A percentile compares a stretch with the other conserved stretches of the same genome.
phyloP scores from a whole-genome alignment of 768 basidiomycete genomes.

The Boletus bicolor region DNA sequence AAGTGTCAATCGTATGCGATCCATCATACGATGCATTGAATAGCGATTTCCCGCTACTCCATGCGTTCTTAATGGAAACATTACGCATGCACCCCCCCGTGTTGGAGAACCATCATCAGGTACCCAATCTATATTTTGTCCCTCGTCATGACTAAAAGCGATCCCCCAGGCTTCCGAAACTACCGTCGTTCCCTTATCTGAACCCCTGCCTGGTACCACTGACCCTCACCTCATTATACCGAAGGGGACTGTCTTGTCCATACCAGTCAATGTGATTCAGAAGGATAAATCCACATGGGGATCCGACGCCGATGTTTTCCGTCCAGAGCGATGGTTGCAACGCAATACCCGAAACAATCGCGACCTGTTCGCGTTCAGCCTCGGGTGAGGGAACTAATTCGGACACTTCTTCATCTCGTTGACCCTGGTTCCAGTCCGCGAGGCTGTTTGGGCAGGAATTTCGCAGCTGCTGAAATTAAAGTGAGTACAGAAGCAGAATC shows the following conservation, averaged over 20 bases:
- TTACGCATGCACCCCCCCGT: conserved; percentile 61
- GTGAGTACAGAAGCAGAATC: conserved; percentile 27
- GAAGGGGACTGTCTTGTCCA: conserved; percentile 51
- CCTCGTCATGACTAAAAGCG: conserved; percentile 3
- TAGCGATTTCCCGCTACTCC: conserved; percentile 49
- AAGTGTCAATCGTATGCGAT: conserved; percentile 43
- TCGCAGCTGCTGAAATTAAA: conserved; percentile 60
- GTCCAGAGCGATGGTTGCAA: conserved; percentile 62
- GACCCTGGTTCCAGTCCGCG: conserved; percentile 43
- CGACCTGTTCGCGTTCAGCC: conserved; percentile 55
- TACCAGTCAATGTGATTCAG: conserved; percentile 59
- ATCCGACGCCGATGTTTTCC: conserved; percentile 51
- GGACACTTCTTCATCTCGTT: background rate
- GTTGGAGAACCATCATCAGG: conserved; percentile 65
- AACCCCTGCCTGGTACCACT: conserved; percentile 45
- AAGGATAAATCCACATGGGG: conserved; percentile 57
- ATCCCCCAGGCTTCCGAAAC: conserved; percentile 46
- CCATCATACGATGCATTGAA: conserved; percentile 53
- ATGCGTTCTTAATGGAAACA: conserved; percentile 60
- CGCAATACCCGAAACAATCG: conserved; percentile 35
- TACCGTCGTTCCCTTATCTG: conserved; percentile 51
- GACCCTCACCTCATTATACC: conserved; percentile 47
- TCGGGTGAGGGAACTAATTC: conserved; percentile 41
- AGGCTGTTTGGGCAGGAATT: conserved; percentile 57
- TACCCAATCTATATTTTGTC: conserved; percentile 11